Conservation (phyloP, 2,329 filamentous ascomycete species). For the Westerdykella ornata region DNA sequence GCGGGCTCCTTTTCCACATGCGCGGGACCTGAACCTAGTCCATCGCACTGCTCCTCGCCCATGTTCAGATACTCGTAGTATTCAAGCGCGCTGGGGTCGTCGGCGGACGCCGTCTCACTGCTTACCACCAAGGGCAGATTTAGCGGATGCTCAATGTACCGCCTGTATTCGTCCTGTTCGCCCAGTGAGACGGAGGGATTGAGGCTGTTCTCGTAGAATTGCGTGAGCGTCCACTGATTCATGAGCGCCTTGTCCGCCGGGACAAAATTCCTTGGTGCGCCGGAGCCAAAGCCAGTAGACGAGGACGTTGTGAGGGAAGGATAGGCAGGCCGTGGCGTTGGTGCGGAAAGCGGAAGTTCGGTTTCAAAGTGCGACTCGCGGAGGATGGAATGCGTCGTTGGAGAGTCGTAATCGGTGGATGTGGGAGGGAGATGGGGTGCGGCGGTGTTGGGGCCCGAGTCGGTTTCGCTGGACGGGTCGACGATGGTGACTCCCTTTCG, state of each 20-base stretch:
- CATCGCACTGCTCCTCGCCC: slow-evolving; percentile 12
- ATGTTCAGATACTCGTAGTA: slow-evolving; percentile 74
- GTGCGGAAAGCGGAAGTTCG: slow-evolving; percentile 15
- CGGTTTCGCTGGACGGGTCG: slow-evolving; percentile 48
- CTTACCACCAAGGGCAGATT: not conserved
- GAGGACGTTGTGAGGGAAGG: slow-evolving; percentile 23
- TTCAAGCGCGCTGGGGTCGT: slow-evolving; percentile 52
- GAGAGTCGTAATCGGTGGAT: slow-evolving; percentile 29
- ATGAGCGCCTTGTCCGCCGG: slow-evolving; percentile 72
- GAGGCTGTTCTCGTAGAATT: slow-evolving; percentile 77
- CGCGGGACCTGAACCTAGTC: not conserved
- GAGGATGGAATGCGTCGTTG: slow-evolving; percentile 39
- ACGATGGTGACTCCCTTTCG: slow-evolving; percentile 66
- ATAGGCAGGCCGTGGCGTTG: slow-evolving; percentile 13
- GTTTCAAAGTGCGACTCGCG: slow-evolving; percentile 36
- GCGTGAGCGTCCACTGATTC: slow-evolving; percentile 80
- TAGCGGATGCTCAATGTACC: slow-evolving; percentile 59
- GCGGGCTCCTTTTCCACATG: not conserved
- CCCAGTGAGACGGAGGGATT: slow-evolving; percentile 71
- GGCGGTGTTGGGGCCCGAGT: slow-evolving; percentile 15
- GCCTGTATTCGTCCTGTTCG: slow-evolving; percentile 79
- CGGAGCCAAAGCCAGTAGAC: slow-evolving; percentile 20
- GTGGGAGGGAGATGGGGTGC: slow-evolving; percentile 14
- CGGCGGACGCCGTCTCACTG: slow-evolving; percentile 52
- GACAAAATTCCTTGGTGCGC: slow-evolving; percentile 30